Evolutionary conservation across 2,329 filamentous ascomycete species (phyloP).

Genomic region (Penicillium janthinellum): DNA sequence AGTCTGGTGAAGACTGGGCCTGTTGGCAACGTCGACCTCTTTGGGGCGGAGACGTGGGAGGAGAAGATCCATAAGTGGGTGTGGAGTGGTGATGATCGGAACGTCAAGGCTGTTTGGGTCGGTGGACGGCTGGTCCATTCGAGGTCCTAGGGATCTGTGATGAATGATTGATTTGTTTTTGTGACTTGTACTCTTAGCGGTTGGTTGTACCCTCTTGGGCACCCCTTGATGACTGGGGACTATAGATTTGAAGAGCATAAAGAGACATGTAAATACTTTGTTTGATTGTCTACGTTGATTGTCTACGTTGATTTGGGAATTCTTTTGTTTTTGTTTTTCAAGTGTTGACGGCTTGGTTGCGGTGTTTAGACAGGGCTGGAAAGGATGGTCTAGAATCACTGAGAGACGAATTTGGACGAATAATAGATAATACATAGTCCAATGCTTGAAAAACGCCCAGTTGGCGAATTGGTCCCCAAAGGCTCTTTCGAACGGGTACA

Average conservation of each 20-base stretch:
- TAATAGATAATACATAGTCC: too few relatives aligned
- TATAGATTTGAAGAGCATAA: slow-evolving; percentile 2
- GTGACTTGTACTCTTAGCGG: slow-evolving; percentile 3
- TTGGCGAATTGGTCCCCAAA: too few relatives aligned
- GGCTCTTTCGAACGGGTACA: too few relatives aligned
- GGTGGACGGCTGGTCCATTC: slow-evolving; percentile 76
- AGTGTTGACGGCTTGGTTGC: too few relatives aligned
- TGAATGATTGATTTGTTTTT: background rate
- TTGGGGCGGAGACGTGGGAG: slow-evolving; percentile 88
- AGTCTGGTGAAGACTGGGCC: slow-evolving; percentile 45
- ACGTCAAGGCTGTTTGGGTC: slow-evolving; percentile 88
- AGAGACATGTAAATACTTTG: background rate
- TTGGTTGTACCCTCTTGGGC: slow-evolving; percentile 4
- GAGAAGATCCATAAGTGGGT: slow-evolving; percentile 92
- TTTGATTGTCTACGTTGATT: background rate
- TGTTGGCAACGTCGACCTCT: slow-evolving; percentile 75
- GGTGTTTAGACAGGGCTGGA: too few relatives aligned
- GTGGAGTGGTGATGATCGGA: slow-evolving; percentile 89
- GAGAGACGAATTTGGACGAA: too few relatives aligned
- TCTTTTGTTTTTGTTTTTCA: too few relatives aligned
- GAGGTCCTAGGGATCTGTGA: slow-evolving; percentile 2
- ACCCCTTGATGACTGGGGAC: slow-evolving; percentile 2
- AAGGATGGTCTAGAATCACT: too few relatives aligned
- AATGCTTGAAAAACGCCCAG: too few relatives aligned
- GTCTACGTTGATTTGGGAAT: background rate